Evolutionary conservation across 306 rosid genomes (phyloP).

Genomic region (Cyclanthera cordifolia): DNA sequence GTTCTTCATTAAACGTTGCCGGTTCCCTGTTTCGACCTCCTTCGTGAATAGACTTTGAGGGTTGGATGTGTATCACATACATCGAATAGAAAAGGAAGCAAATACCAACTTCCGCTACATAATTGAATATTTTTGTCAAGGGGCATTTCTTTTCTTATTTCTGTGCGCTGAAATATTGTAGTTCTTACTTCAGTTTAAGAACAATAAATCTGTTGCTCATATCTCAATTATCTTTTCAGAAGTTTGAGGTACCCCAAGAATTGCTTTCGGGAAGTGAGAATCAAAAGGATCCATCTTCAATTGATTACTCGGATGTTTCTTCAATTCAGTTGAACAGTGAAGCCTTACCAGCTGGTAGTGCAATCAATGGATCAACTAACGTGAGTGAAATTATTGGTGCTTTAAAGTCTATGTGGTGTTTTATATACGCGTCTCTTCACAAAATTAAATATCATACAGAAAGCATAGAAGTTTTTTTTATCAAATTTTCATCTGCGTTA

Average conservation of each 20-base stretch:
- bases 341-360: constrained; percentile 60
- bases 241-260: constrained; percentile 39
- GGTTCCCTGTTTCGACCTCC: too few relatives aligned
- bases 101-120: neutral
- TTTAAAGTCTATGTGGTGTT: constrained; percentile 31
- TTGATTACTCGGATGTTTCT: constrained; percentile 34
- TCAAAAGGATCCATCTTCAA: constrained; percentile 37
- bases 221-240: constrained; percentile 28
- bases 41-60: too few relatives aligned
- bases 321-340: constrained; percentile 82
- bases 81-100: neutral
- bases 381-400: constrained; percentile 73
- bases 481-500: neutral
- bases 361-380: constrained; percentile 68
- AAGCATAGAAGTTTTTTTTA: neutral
- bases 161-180: neutral
- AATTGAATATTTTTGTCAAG: neutral
- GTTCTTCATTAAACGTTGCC: too few relatives aligned
- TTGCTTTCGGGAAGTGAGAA: constrained; percentile 45
- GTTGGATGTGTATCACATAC: too few relatives aligned
- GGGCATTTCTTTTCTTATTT: neutral
- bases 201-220: constrained; percentile 11
- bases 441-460: constrained; percentile 5
- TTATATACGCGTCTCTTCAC: constrained; percentile 7
- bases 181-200: neutral